Evolutionary conservation across 2,329 filamentous ascomycete species (phyloP), one percentile per base, ranked within the genome.

Genomic region (Zelopaecilomyces penicillatus): DNA sequence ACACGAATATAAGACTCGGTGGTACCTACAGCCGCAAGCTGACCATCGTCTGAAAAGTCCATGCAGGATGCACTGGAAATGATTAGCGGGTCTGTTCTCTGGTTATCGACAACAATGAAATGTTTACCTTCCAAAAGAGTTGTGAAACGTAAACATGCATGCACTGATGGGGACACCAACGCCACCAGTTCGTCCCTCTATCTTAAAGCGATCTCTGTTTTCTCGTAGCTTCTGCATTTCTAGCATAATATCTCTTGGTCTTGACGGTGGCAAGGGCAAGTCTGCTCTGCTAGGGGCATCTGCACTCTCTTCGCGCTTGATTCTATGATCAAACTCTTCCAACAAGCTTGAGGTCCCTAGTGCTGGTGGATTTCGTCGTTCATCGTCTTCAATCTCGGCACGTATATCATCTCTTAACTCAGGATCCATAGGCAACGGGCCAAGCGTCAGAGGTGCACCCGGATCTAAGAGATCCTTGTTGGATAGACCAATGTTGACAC

Each of bases 131-230:
- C 95, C 89, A 51, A 89, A 83, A 0, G 87, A 95, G 64, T 98
- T 98, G 70, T 98, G 93, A 59, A 97, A 95, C 1, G 93, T 98
- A 62, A 94, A 96, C 86, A 97, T 97, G 71, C 87, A 93, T 27
- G 94, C 83, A 57, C 89, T 95, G 48, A 96, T 75, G 28, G 83
- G 82, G 44, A 88, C 80, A 10, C 90, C 88, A 41, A 90, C 77
- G 6, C 90, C 91, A 11, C 88, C 87, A 9, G 86, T 91, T 31
- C 85, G 80, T 19, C 83, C 80, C 48, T 95, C 87, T 46, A 97
- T 91, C 59, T 81, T 85, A 63, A 96, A 95, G 12, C 91, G 79
- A 57, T 97, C 91, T 26, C 93, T 82, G 57, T 95, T 87, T 64
- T 98, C 93, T 52, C 88, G 87, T 7, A 97, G 81, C 61, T 91